Percentiles rank a stretch among this genome's conserved stretches.
Conservation (phyloP, 371 early-diverging fungal genomes). For the Gilbertella persicaria region DNA sequence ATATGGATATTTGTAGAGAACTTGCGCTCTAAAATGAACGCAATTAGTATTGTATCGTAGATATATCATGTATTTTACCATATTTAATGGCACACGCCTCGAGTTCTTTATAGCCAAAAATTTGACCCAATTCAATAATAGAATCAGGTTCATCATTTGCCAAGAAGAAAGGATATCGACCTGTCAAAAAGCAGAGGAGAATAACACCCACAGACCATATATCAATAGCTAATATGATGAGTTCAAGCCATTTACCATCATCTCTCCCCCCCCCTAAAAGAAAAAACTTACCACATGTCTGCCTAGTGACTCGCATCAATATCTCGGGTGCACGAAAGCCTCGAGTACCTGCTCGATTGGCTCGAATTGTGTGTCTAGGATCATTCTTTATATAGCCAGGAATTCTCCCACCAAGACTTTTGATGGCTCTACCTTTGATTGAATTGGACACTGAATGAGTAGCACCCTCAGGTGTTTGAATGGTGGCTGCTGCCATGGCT, state of each 20-base stretch:
- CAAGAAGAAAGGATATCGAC: constrained; percentile 94
- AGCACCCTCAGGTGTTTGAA: background rate
- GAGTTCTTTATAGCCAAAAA: constrained; percentile 90
- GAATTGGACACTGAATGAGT: background rate
- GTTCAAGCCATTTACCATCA: background rate
- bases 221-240: constrained; percentile 67
- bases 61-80: constrained; percentile 38
- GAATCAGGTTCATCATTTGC: constrained; percentile 90
- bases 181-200: constrained; percentile 79
- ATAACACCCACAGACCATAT: constrained; percentile 98
- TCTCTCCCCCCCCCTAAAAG: too few relatives aligned
- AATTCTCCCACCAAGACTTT: background rate
- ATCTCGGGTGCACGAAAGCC: constrained; percentile 99
- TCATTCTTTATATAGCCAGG: constrained; percentile 40
- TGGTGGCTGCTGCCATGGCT: background rate
- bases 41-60: background rate
- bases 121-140: constrained; percentile 84
- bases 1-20: constrained; percentile 65
- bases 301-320: constrained; percentile 80
- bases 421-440: background rate
- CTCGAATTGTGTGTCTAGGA: constrained; percentile 70
- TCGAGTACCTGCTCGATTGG: constrained; percentile 96
- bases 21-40: constrained; percentile 45
- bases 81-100: constrained; percentile 62
- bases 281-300: constrained; percentile 74